Conservation (phyloP, 352 stramenopile species). For the Phytopythium delawarense region DNA sequence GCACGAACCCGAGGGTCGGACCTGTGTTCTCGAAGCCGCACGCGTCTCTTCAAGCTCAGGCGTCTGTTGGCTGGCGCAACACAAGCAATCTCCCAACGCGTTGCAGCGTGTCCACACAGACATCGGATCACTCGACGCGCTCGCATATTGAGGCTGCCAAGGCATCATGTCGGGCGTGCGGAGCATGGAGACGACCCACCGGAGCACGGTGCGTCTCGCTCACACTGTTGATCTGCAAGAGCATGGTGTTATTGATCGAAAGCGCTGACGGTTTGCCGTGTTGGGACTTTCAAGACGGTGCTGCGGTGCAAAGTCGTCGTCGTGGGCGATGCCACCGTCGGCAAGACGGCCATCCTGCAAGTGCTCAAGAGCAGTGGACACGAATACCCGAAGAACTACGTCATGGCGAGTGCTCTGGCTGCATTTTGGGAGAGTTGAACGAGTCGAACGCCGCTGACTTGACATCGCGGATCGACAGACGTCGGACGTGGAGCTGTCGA, state of each 20-base stretch:
- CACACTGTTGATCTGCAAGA: not conserved
- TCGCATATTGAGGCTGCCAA: not conserved
- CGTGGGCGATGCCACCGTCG: constrained; percentile 87
- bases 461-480: constrained; percentile 42
- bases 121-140: not conserved
- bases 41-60: not conserved
- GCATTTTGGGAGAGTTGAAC: not conserved
- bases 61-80: not conserved
- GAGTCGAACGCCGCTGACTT: no score
- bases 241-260: not conserved
- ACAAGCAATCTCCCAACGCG: not conserved
- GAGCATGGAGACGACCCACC: constrained; percentile 91
- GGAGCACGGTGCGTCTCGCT: constrained; percentile 53
- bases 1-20: not conserved
- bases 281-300: constrained; percentile 49
- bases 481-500: constrained; percentile 85
- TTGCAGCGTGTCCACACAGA: no score
- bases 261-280: not conserved
- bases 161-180: constrained; percentile 69
- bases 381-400: constrained; percentile 94
- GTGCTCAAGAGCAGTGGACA: constrained; percentile 90
- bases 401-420: constrained; percentile 66
- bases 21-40: not conserved
- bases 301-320: constrained; percentile 89
- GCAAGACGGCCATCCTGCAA: constrained; percentile 89